Base-by-base conservation (phyloP, 148 eudicot species). In the Talinum fruticosum region DNA sequence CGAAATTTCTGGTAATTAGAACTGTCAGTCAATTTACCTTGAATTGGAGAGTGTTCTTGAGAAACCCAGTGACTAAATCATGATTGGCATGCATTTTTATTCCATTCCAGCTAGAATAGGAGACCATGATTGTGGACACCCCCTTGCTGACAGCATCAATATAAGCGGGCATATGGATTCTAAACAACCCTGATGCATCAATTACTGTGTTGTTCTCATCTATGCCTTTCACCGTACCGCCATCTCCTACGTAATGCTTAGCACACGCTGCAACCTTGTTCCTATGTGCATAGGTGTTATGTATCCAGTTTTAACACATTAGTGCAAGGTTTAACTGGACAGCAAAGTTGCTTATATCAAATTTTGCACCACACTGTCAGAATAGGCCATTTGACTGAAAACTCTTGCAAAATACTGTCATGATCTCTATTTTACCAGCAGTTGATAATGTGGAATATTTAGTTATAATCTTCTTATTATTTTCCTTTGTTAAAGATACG, bases 151-250 rank as follows among this genome's bases (percentile, higher is more conserved):
- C 32, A 0, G 85, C 69, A 35, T 83, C 85, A 21, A 83, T 69
- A 71, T 83, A 83, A 32, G 85, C 85, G 66, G 85, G 85, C 85
- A 83, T 83, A 73, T 83, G 85, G 34, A 83, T 76, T 53, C 70
- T 76, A 35, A 83, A 83, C 78, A 83, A 45, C 5, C 71, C 82
- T 32, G 64, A 75, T 14, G 80, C 28, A 54, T 76, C 78, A 13
- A 76, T 79, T 12, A 79, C 75, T 67, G 85, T 76, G 65, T 83
- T 79, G 72, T 49, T 45, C 82, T 79, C 82, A 29, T 83, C 59
- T 41, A 76, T 62, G 30, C 85, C 85, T 18, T 67, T 44, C 16
- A 59, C 59, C 14, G 85, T 83, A 35, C 85, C 85, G 15, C 85
- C 85, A 49, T 83, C 85, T 3, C 85, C 85, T 26, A 83, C 80